phyloP scores from a whole-genome alignment of 2,329 filamentous ascomycete genomes.

The Nigrospora osmanthi region DNA sequence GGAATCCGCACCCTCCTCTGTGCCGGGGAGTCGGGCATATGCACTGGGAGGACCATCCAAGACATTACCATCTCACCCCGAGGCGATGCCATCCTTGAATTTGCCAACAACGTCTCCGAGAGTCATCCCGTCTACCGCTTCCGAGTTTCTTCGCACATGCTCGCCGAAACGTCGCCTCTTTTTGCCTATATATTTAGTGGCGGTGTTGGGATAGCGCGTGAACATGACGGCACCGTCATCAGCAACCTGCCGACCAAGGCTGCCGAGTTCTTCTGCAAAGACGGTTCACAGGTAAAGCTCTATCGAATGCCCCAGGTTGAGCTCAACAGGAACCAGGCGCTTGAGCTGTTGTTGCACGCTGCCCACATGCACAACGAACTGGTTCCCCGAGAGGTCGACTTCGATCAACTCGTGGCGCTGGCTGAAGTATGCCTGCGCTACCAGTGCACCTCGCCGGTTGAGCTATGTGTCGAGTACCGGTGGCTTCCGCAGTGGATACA shows the following conservation, averaged over 20 bases:
- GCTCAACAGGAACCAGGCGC: slow-evolving; percentile 28
- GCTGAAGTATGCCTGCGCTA: slow-evolving; percentile 42
- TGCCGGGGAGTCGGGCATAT: slow-evolving; percentile 30
- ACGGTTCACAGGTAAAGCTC: slow-evolving; percentile 35
- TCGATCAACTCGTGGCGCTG: slow-evolving; percentile 42
- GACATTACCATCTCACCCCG: slow-evolving; percentile 34
- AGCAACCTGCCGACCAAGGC: slow-evolving; percentile 23
- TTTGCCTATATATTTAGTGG: slow-evolving; percentile 38
- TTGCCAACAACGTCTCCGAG: slow-evolving; percentile 32
- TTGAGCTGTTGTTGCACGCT: slow-evolving; percentile 41
- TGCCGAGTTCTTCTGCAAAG: slow-evolving; percentile 27
- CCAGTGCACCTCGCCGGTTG: slow-evolving; percentile 42
- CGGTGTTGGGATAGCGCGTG: slow-evolving; percentile 8
- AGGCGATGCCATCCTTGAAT: slow-evolving; percentile 45
- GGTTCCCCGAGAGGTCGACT: slow-evolving; percentile 37
- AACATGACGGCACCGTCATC: slow-evolving; percentile 12
- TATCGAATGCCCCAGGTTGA: slow-evolving; percentile 47
- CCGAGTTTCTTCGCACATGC: slow-evolving; percentile 40
- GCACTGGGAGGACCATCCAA: slow-evolving; percentile 27
- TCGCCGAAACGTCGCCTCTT: slow-evolving; percentile 43
- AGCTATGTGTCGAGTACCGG: slow-evolving; percentile 38
- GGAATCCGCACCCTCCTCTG: slow-evolving; percentile 32
- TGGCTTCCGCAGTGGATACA: slow-evolving; percentile 47
- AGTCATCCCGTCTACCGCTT: slow-evolving; percentile 35
- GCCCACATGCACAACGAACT: slow-evolving; percentile 40